Evolutionary conservation across 345 rosid species (phyloP).

Genomic region (Geranium brycei): DNA sequence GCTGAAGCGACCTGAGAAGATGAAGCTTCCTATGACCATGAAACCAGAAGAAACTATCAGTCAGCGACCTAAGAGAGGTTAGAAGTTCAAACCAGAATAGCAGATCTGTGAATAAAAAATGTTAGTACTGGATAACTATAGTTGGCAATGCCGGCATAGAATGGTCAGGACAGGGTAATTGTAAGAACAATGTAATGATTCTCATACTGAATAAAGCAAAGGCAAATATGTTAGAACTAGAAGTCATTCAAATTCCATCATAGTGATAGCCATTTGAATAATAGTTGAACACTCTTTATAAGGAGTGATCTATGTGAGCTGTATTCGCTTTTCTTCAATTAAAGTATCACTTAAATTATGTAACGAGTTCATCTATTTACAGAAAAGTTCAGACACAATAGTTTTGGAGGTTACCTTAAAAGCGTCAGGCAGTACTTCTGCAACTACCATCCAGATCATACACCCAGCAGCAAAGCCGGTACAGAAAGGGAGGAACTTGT

Average conservation of each 20-base stretch:
- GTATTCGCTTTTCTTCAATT: neutral
- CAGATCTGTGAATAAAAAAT: too few species aligned
- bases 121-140: too few species aligned
- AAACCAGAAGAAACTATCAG: constrained; percentile 9
- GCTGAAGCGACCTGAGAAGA: constrained; percentile 91
- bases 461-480: constrained; percentile 99
- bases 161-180: too few species aligned
- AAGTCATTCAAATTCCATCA: too few species aligned
- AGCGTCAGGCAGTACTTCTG: constrained; percentile 98
- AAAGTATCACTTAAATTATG: neutral
- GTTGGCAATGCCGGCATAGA: too few species aligned
- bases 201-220: too few species aligned
- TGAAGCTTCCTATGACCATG: constrained; percentile 65
- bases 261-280: neutral
- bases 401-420: constrained; percentile 50
- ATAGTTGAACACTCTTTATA: neutral
- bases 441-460: constrained; percentile 99
- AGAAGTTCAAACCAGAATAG: neutral
- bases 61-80: neutral
- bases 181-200: too few species aligned
- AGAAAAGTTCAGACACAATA: neutral
- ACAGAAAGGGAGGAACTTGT: constrained; percentile 88
- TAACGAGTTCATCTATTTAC: neutral
- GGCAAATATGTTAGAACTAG: too few species aligned
- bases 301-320: neutral